Evolutionary conservation across 352 stramenopile species (phyloP), one percentile per base, ranked within the genome.

Genomic region (Globisporangium carolinianum): DNA sequence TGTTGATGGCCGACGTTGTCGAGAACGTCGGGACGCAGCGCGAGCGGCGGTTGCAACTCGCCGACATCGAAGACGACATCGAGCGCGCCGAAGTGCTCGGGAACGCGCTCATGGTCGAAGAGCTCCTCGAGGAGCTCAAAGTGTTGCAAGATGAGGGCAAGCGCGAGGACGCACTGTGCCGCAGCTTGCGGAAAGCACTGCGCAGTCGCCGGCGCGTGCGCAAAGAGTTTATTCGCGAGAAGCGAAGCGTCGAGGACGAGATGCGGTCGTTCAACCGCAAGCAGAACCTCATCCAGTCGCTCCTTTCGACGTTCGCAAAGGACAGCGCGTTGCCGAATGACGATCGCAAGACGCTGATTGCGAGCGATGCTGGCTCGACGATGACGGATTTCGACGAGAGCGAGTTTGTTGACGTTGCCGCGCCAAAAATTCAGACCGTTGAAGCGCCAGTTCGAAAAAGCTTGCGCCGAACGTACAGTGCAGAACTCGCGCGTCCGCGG

Each of bases 261-360:
- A 69, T 82, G 55, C 63, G 68, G 36, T 64, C 62, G 38, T 86
- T 83, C 55, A 68, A 62, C 57, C 64, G 62, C 60, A 86, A 84
- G 67, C 68, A 86, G 60, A 76, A 73, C 62, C 69, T 86, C 54
- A 83, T 83, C 66, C 69, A 86, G 70, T 65, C 67, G 46, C 64
- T 86, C 62, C 63, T 86, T 47, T 55, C 63, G 24, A 82, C 67
- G 12, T 84, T 72, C 53, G 49, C 73, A 37, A 71, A 75, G 62
- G 67, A 76, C 24, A 65, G 46, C 18, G 24, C 24, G 24, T 24
- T 24, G 24, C 24, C 24, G 24, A 48, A 48, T 9, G 42, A 60
- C 8, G 52, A 53, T 43, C 37, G 64, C 45, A 62, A 75, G 51
- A 71, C 76, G 17, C 53, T 68, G 45, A 75, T 66, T 42, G 57